Conservation (phyloP, 306 rosid genomes). For the Mucuna pruriens region DNA sequence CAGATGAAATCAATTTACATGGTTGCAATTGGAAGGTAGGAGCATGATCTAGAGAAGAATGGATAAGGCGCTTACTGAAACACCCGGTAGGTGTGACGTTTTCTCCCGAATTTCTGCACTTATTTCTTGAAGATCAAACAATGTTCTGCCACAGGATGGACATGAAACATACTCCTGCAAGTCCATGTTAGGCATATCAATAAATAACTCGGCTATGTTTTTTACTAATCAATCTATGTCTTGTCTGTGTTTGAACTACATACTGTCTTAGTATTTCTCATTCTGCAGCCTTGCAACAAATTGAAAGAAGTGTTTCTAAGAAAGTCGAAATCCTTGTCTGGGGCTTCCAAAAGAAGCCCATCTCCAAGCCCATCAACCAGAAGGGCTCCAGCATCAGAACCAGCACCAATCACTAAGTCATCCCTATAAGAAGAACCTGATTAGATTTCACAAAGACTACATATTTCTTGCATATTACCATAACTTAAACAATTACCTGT, state of each 20-base stretch:
- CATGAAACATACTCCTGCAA: conserved; percentile 97
- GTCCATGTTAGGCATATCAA: conserved; percentile 25
- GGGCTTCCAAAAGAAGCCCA: conserved; percentile 85
- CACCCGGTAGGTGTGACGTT: conserved; percentile 96
- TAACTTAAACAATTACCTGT: conserved; percentile 61
- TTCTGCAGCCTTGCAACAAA: conserved; percentile 97
- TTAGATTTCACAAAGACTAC: conserved; percentile 22
- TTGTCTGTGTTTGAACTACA: conserved; percentile 22
- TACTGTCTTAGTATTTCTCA: conserved; percentile 98
- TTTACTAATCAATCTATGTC: neutral
- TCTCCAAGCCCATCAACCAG: conserved; percentile 99
- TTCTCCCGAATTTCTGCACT: conserved; percentile 94
- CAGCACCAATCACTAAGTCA: conserved; percentile 92
- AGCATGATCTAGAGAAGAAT: conserved; percentile 16
- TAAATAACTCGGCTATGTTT: conserved; percentile 4
- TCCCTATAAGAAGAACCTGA: conserved; percentile 61
- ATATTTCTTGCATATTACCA: conserved; percentile 3
- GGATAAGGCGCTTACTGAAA: conserved; percentile 64
- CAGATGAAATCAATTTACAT: conserved; percentile 1
- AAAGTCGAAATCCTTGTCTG: conserved; percentile 85
- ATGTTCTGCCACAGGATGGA: conserved; percentile 99
- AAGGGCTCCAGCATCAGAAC: conserved; percentile 88
- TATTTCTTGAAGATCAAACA: conserved; percentile 96
- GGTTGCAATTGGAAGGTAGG: neutral
- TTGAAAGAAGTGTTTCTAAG: conserved; percentile 94